A percentile compares a stretch with the other conserved stretches of the same genome.
phyloP scores from a whole-genome alignment of 441 rosid species.

The Brassica balearica region DNA sequence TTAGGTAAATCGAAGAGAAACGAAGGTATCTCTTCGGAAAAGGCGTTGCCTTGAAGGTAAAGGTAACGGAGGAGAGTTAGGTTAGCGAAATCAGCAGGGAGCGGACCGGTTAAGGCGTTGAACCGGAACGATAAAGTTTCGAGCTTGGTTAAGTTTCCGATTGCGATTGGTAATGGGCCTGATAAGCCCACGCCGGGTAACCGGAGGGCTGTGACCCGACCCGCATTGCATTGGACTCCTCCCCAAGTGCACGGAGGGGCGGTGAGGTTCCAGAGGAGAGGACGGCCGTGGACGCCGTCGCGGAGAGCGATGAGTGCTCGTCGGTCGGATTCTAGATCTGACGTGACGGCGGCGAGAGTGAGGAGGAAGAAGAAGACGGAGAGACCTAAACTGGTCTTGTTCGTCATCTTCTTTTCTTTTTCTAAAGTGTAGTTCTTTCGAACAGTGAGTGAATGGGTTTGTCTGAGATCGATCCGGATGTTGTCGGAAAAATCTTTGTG shows the following conservation, averaged over 20 bases:
- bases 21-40: slow-evolving; percentile 61
- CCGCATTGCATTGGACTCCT: slow-evolving; percentile 53
- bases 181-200: slow-evolving; percentile 65
- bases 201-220: slow-evolving; percentile 53
- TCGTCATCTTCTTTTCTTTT: slow-evolving; percentile 38
- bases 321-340: slow-evolving; percentile 71
- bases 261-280: slow-evolving; percentile 63
- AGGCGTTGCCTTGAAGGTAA: slow-evolving; percentile 56
- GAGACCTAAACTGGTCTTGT: slow-evolving; percentile 35
- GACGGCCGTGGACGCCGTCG: slow-evolving; percentile 60
- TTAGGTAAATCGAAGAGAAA: slow-evolving; percentile 54
- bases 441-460: neutral
- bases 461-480: slow-evolving; percentile 29
- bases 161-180: slow-evolving; percentile 53
- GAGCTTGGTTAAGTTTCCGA: slow-evolving; percentile 61
- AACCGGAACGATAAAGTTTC: slow-evolving; percentile 60
- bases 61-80: slow-evolving; percentile 53
- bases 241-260: slow-evolving; percentile 63
- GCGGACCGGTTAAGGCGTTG: slow-evolving; percentile 53
- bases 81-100: slow-evolving; percentile 56
- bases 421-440: slow-evolving; percentile 6
- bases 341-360: slow-evolving; percentile 34
- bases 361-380: slow-evolving; percentile 27
- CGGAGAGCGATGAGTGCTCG: slow-evolving; percentile 62
- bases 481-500: slow-evolving; percentile 24